A percentile compares a stretch with the other conserved stretches of the same genome.
Conservation (phyloP, 495 filamentous ascomycete genomes). For the Penicillium cinerascens region DNA sequence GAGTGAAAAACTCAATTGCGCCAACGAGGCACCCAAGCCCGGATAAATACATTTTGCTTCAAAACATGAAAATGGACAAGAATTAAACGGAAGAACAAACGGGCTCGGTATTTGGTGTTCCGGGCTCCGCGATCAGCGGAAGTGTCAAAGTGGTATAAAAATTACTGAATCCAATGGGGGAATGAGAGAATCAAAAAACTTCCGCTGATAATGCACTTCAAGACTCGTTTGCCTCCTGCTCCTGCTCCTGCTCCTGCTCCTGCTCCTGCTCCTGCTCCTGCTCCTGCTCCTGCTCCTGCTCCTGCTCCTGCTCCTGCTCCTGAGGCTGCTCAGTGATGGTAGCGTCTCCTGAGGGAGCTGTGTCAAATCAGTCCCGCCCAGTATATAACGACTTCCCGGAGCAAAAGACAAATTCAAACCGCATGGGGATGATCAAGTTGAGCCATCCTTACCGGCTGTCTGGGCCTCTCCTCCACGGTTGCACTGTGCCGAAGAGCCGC, state of each 20-base stretch:
- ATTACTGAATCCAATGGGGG: not conserved
- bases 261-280: not conserved
- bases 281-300: not conserved
- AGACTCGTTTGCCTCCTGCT: constrained; percentile 5
- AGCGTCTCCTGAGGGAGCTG: constrained; percentile 6
- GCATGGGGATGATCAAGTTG: constrained; percentile 13
- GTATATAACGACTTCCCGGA: not conserved
- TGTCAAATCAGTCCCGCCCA: constrained; percentile 6
- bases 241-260: not conserved
- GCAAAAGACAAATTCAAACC: not conserved
- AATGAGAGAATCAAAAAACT: not conserved
- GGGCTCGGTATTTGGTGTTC: no score
- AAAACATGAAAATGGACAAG: not conserved
- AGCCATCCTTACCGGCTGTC: constrained; percentile 26
- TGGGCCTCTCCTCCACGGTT: constrained; percentile 11
- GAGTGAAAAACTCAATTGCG: constrained; percentile 9
- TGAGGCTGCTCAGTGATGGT: constrained; percentile 4
- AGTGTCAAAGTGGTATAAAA: not conserved
- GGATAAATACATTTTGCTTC: constrained; percentile 9
- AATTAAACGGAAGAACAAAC: no score
- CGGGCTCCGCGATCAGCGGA: not conserved
- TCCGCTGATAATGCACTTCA: not conserved
- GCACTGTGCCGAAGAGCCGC: constrained; percentile 1
- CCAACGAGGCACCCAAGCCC: constrained; percentile 5
- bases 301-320: not conserved